A percentile compares a stretch with the other conserved stretches of the same genome.
Conservation (phyloP, 2,329 filamentous ascomycete species). For the Paramyrothecium roridum region DNA sequence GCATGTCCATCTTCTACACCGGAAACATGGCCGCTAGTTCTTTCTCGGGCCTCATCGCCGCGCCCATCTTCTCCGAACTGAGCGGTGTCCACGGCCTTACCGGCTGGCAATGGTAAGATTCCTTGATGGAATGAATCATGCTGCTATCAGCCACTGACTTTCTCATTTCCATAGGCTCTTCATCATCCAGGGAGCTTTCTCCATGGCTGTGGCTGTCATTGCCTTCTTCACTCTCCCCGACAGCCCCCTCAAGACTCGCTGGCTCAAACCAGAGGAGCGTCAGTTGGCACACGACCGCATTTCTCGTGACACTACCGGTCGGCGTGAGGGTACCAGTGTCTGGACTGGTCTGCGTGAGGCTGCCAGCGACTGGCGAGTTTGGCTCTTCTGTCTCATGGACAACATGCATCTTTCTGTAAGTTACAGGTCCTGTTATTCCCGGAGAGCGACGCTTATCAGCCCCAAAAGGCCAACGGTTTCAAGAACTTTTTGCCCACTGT, state of each 20-base stretch:
- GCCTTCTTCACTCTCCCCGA: slow-evolving; percentile 27
- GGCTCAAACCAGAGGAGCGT: slow-evolving; percentile 27
- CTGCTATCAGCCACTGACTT: neutral
- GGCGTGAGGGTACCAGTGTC: slow-evolving; percentile 28
- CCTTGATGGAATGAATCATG: neutral
- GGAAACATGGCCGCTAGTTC: slow-evolving; percentile 31
- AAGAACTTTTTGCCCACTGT: slow-evolving; percentile 30
- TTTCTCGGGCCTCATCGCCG: slow-evolving; percentile 42
- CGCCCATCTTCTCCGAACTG: slow-evolving; percentile 34
- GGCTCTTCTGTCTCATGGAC: slow-evolving; percentile 14
- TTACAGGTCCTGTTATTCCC: neutral
- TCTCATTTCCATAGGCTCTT: slow-evolving; percentile 8
- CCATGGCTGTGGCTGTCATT: slow-evolving; percentile 17
- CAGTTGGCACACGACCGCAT: slow-evolving; percentile 35
- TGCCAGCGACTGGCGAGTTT: slow-evolving; percentile 10
- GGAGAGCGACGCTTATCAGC: neutral
- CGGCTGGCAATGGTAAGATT: slow-evolving; percentile 25
- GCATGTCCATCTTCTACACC: slow-evolving; percentile 42
- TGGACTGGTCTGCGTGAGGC: slow-evolving; percentile 15
- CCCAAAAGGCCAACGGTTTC: slow-evolving; percentile 21
- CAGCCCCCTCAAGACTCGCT: slow-evolving; percentile 27
- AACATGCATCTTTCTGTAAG: slow-evolving; percentile 11
- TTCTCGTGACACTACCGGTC: slow-evolving; percentile 9
- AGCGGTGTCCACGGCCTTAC: slow-evolving; percentile 18
- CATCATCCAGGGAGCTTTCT: slow-evolving; percentile 16